These are phyloP conservation scores for Pilatotrama ljubarskyi DNA, from an alignment of 768 basidiomycete species.

Conservation along the genomic window DNA sequence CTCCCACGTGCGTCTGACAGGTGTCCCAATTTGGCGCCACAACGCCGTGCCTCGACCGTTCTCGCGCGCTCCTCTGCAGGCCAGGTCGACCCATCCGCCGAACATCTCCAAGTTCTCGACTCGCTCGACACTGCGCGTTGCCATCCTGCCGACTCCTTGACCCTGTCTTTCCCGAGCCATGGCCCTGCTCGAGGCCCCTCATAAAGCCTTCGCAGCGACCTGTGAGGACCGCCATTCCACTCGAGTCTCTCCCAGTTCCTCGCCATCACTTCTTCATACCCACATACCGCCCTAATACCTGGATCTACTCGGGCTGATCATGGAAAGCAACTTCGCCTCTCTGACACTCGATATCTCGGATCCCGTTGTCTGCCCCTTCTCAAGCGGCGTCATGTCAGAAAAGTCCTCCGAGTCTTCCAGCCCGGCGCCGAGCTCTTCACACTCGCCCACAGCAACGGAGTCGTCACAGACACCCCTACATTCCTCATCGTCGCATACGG, in stretches of 20 bases:
- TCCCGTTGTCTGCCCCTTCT: constrained; percentile 22
- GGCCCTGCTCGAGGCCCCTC: constrained; percentile 14
- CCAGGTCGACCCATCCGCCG: constrained; percentile 18
- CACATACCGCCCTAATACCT: constrained; percentile 1
- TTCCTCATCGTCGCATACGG: constrained; percentile 14
- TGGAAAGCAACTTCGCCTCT: constrained; percentile 7
- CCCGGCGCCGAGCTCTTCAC: constrained; percentile 4
- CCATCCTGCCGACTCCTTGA: constrained; percentile 18
- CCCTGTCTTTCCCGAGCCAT: constrained; percentile 17
- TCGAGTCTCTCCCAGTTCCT: not conserved
- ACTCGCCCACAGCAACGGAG: constrained; percentile 17
- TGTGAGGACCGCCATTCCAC: not conserved
- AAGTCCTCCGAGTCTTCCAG: constrained; percentile 10
- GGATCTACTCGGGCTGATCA: constrained; percentile 3
- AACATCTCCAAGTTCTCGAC: constrained; percentile 16
- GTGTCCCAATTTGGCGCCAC: constrained; percentile 5
- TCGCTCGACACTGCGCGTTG: constrained; percentile 15
- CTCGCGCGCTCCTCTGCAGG: constrained; percentile 18
- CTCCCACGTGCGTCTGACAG: constrained; percentile 3
- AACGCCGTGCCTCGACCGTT: constrained; percentile 15
- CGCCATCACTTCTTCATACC: constrained; percentile 10
- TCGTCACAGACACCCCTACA: constrained; percentile 18
- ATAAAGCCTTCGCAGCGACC: constrained; percentile 8
- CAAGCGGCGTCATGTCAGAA: not conserved
- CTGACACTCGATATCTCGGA: constrained; percentile 13